Conservation (phyloP, 1,284 basidiomycete species). For the Peniophora sp. region DNA sequence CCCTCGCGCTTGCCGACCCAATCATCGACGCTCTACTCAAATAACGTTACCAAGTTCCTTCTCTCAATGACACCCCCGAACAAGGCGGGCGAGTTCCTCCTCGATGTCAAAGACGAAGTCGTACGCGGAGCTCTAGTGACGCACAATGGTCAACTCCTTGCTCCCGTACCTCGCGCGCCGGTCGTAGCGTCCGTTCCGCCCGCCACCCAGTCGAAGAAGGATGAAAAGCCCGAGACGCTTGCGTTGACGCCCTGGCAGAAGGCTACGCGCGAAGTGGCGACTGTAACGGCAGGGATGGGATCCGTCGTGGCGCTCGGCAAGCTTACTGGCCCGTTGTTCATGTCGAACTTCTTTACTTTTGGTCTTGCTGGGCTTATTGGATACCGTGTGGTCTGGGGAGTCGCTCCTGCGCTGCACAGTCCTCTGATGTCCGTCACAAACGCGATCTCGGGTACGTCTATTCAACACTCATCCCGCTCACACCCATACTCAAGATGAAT, state of each 20-base stretch:
- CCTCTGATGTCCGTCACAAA: constrained; percentile 83
- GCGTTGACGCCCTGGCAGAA: constrained; percentile 82
- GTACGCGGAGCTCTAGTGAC: constrained; percentile 72
- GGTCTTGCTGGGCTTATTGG: constrained; percentile 77
- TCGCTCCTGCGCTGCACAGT: constrained; percentile 77
- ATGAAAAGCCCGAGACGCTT: constrained; percentile 39
- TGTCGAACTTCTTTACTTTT: constrained; percentile 81
- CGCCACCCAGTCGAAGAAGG: constrained; percentile 40
- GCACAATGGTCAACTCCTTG: constrained; percentile 59
- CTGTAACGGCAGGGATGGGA: constrained; percentile 70
- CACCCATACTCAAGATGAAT: too few species aligned
- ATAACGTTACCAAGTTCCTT: constrained; percentile 84
- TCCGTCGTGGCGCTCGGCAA: constrained; percentile 67
- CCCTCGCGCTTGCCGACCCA: constrained; percentile 80
- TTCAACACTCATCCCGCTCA: too few species aligned
- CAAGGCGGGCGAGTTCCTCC: constrained; percentile 37
- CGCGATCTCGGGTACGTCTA: constrained; percentile 61
- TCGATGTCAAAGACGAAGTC: constrained; percentile 77
- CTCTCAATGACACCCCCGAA: constrained; percentile 64
- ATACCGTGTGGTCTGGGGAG: constrained; percentile 83
- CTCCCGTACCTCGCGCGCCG: constrained; percentile 59
- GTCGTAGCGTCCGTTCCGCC: constrained; percentile 37
- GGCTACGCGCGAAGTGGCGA: constrained; percentile 60
- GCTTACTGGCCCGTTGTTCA: constrained; percentile 69
- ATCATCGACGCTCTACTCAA: constrained; percentile 81